Evolutionary conservation across 805 yeast genomes (phyloP), one percentile per base, ranked within the genome.

Genomic region (Candida orba): DNA sequence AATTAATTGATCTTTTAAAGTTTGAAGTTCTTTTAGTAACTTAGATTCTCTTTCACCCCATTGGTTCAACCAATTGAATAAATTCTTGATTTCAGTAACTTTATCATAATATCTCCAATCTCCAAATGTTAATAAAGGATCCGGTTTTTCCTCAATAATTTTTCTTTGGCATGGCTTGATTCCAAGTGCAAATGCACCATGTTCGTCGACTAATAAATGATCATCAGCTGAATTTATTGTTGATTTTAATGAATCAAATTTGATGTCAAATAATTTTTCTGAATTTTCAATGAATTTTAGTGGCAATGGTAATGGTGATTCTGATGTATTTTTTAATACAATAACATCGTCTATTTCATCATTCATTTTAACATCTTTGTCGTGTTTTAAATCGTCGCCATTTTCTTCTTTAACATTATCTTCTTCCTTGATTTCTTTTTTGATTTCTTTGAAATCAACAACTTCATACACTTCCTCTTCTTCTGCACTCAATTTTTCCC

Each of bases 91-190:
- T 34, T 83, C 81, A n/a, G 71, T 75, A 0, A 73, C 68, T 2
- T 58, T 65, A 51, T 88, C 95, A 50, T 79, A 75, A 52, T 62
- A 85, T 43, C 82, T 75, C 97, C 97, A 89, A 32, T 76, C 75
- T 6, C 62, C 48, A 10, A 74, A 68, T 13, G 71, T 62, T 9
- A 79, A 51, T 20, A 86, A 57, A 6, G 79, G 74, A 43, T 72
- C 76, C 1, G 81, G 76, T 2, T 69, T 65, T 56, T 86, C 95
- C 53, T 84, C 95, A 20, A 82, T 63, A 14, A 78, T 52, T 56
- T 85, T 87, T 37, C 86, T 66, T 54, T 83, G 80, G 24, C 67
- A 44, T 1, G 54, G 45, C 2, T 44, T 41, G 5, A 56, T 23
- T 3, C 40, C 51, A 1, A 33, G 29, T 12, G 60, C 56, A 9